Conservation (phyloP, 495 filamentous ascomycete species). For the Pyrenula aspistea region DNA sequence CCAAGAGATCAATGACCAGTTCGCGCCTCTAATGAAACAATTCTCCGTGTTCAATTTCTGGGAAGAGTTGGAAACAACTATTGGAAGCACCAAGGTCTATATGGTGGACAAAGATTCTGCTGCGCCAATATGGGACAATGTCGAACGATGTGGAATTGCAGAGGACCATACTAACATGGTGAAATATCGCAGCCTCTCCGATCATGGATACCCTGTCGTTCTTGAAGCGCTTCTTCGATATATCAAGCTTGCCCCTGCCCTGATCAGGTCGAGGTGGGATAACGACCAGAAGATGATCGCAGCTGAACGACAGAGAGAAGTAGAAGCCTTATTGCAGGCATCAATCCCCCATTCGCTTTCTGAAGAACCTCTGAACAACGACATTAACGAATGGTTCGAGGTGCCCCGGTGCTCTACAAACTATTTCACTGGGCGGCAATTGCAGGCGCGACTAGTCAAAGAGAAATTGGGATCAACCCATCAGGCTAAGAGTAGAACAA, state of each 20-base stretch:
- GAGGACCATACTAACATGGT: constrained; percentile 13
- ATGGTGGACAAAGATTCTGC: constrained; percentile 21
- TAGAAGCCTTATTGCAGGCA: too few relatives aligned
- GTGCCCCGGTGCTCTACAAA: too few relatives aligned
- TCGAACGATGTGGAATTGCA: constrained; percentile 16
- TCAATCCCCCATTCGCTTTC: too few relatives aligned
- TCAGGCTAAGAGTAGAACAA: too few relatives aligned
- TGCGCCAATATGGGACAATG: constrained; percentile 20
- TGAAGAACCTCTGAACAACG: too few relatives aligned
- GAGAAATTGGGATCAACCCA: too few relatives aligned
- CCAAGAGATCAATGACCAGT: constrained; percentile 30
- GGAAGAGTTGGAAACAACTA: constrained; percentile 26
- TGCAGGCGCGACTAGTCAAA: too few relatives aligned
- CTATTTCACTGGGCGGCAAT: too few relatives aligned
- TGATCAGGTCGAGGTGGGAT: neutral
- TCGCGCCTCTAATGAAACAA: constrained; percentile 25
- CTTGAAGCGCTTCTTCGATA: constrained; percentile 11
- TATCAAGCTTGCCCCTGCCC: constrained; percentile 5
- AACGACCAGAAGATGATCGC: too few relatives aligned
- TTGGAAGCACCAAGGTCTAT: constrained; percentile 18
- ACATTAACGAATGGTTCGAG: too few relatives aligned
- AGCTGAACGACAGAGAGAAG: too few relatives aligned
- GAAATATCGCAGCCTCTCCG: constrained; percentile 5
- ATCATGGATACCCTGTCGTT: constrained; percentile 10
- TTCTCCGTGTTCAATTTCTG: constrained; percentile 30